phyloP scores from a whole-genome alignment of 2,329 filamentous ascomycete genomes.

The Fusarium sp. region DNA sequence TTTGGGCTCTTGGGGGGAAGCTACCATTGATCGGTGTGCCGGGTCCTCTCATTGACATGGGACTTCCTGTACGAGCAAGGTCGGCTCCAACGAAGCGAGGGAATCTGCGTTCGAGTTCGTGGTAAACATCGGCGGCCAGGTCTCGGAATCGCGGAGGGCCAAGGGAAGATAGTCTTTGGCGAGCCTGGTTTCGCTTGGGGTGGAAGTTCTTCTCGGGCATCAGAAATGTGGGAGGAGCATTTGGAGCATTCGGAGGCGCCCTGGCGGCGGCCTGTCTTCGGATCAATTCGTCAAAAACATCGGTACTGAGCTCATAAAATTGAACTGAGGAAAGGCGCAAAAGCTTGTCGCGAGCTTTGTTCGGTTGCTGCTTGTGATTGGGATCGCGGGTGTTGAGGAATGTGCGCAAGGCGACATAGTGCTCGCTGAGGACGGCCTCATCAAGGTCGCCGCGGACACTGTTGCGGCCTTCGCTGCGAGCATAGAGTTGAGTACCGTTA shows the following conservation, averaged over 20 bases:
- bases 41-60: slow-evolving; percentile 72
- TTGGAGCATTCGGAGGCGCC: slow-evolving; percentile 64
- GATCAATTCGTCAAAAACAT: slow-evolving; percentile 95
- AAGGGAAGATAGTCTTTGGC: slow-evolving; percentile 91
- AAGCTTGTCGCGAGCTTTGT: slow-evolving; percentile 94
- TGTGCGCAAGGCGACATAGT: slow-evolving; percentile 82
- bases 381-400: slow-evolving; percentile 84
- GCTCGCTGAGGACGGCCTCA: slow-evolving; percentile 75
- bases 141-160: slow-evolving; percentile 89
- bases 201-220: slow-evolving; percentile 91
- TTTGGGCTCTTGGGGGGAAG: slow-evolving; percentile 63
- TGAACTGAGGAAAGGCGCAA: slow-evolving; percentile 89
- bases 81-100: slow-evolving; percentile 81
- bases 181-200: slow-evolving; percentile 96
- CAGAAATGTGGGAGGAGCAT: slow-evolving; percentile 76
- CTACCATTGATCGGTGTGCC: slow-evolving; percentile 72
- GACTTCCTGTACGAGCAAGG: slow-evolving; percentile 75
- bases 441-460: slow-evolving; percentile 69
- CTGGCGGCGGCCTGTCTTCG: slow-evolving; percentile 79
- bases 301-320: slow-evolving; percentile 96
- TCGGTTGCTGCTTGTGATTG: slow-evolving; percentile 78
- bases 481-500: slow-evolving; percentile 78
- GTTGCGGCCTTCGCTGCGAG: slow-evolving; percentile 69
- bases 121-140: slow-evolving; percentile 94
- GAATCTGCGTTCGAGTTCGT: slow-evolving; percentile 90